Percentiles rank a stretch among this genome's conserved stretches.
Evolutionary conservation across 768 basidiomycete species (phyloP).

Genomic region (Rhizopogon sp.): DNA sequence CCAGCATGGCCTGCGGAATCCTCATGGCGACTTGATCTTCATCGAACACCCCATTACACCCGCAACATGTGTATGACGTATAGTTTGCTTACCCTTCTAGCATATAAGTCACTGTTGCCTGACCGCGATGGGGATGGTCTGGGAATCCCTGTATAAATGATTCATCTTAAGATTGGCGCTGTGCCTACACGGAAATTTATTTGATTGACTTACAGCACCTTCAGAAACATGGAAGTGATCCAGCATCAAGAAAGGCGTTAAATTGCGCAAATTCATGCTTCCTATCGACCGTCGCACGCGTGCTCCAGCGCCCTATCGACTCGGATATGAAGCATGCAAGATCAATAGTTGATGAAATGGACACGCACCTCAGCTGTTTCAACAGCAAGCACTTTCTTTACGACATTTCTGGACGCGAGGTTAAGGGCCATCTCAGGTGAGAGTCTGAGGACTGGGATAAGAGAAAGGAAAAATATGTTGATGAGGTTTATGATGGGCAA

Average conservation of each 20-base stretch:
- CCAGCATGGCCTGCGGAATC: constrained; percentile 88
- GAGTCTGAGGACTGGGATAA: not conserved
- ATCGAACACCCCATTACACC: not conserved
- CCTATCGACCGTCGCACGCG: constrained; percentile 87
- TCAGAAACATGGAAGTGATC: constrained; percentile 72
- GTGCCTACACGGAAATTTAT: not conserved
- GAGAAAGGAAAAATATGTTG: not conserved
- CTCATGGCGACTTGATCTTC: constrained; percentile 74
- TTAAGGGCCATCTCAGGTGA: constrained; percentile 23
- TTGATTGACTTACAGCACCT: constrained; percentile 53
- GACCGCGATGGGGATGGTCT: constrained; percentile 91
- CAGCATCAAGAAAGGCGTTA: constrained; percentile 89
- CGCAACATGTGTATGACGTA: not conserved
- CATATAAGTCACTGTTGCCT: constrained; percentile 88
- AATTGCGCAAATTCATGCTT: constrained; percentile 61
- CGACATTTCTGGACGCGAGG: constrained; percentile 58
- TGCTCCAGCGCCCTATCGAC: constrained; percentile 67
- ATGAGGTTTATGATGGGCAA: not conserved
- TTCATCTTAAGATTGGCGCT: not conserved
- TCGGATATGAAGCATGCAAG: constrained; percentile 1
- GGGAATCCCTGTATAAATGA: constrained; percentile 64
- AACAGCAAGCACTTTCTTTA: constrained; percentile 72
- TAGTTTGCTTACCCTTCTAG: constrained; percentile 55
- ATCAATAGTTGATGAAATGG: not conserved
- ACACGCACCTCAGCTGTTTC: constrained; percentile 62